Percentiles rank a stretch among this genome's conserved stretches.
phyloP scores from a whole-genome alignment of 441 rosid genomes.

The Aleurites moluccanus region DNA sequence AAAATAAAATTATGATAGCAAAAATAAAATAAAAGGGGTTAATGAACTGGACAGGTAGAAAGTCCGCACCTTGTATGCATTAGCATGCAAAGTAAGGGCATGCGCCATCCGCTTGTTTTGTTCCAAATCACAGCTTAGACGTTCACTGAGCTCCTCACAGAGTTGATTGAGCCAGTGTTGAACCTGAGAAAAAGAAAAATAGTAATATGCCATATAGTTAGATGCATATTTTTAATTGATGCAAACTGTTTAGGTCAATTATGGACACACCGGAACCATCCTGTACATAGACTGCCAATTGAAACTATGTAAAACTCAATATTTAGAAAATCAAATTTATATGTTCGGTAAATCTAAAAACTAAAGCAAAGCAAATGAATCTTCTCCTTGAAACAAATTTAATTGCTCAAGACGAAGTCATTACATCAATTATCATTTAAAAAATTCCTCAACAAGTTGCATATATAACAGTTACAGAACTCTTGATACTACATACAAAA shows the following conservation, averaged over 20 bases:
- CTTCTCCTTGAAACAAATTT: background rate
- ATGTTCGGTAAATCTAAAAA: background rate
- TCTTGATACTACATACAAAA: background rate
- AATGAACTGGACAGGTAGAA: slow-evolving; percentile 10
- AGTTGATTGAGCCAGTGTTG: slow-evolving; percentile 93
- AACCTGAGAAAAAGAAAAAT: slow-evolving; percentile 44
- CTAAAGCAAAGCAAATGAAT: background rate
- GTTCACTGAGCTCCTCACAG: slow-evolving; percentile 79
- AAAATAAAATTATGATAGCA: slow-evolving; percentile 10
- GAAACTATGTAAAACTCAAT: background rate
- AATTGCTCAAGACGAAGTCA: background rate
- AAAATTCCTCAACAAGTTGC: background rate
- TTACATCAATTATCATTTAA: background rate
- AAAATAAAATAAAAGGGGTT: background rate
- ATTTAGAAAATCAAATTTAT: background rate
- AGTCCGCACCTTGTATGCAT: slow-evolving; percentile 54
- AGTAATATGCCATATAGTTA: background rate
- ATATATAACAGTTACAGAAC: background rate
- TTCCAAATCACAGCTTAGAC: slow-evolving; percentile 73
- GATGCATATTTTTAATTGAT: background rate
- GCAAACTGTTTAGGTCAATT: background rate
- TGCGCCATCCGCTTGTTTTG: slow-evolving; percentile 77
- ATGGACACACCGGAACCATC: background rate
- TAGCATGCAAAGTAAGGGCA: slow-evolving; percentile 74
- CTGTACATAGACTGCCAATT: background rate